Evolutionary conservation across 441 rosid genomes (phyloP).

Genomic region (Gossypium armourianum): DNA sequence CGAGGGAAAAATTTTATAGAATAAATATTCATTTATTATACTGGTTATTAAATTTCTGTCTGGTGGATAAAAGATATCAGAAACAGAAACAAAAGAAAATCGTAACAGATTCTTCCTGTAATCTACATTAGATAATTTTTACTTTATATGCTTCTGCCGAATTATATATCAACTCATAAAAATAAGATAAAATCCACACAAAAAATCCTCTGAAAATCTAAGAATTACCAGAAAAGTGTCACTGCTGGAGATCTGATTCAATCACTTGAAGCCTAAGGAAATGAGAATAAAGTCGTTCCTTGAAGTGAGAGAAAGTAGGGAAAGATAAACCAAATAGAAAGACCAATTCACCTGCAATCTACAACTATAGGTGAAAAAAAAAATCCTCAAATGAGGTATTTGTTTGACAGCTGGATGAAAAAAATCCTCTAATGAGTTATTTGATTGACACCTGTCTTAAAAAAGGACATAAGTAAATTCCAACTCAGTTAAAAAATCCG

Average conservation of each 20-base stretch:
- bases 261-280: slow-evolving; percentile 18
- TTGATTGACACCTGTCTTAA: neutral
- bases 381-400: neutral
- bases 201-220: neutral
- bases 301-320: slow-evolving; percentile 11
- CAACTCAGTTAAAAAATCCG: neutral
- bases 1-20: neutral
- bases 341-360: slow-evolving; percentile 16
- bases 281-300: slow-evolving; percentile 9
- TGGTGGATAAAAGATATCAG: slow-evolving; percentile 4
- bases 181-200: slow-evolving; percentile 9
- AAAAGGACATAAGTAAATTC: neutral
- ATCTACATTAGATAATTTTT: slow-evolving; percentile 36
- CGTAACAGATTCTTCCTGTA: slow-evolving; percentile 26
- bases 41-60: slow-evolving; percentile 3
- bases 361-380: neutral
- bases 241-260: slow-evolving; percentile 48
- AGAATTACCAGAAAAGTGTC: slow-evolving; percentile 37
- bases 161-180: slow-evolving; percentile 13
- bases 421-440: neutral
- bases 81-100: slow-evolving; percentile 22
- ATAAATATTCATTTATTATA: neutral
- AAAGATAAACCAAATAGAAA: slow-evolving; percentile 12
- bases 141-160: slow-evolving; percentile 26
- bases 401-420: neutral